These are phyloP conservation scores for Podaxis sp. DNA, from an alignment of 768 basidiomycete genomes.

Conservation along the genomic window DNA sequence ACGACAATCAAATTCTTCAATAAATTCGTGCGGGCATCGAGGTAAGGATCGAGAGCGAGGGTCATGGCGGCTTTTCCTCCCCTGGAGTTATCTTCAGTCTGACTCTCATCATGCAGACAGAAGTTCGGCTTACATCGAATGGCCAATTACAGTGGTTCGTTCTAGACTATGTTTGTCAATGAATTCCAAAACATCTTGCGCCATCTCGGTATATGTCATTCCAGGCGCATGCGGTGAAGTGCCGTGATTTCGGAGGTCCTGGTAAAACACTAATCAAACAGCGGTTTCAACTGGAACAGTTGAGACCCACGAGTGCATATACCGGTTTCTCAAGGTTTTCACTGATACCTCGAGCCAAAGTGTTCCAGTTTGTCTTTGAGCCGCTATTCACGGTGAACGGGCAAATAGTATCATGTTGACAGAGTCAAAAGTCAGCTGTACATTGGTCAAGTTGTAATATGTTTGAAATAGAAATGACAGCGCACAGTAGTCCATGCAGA, in stretches of 20 bases:
- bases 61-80: conserved; percentile 86
- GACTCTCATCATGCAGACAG: conserved; percentile 9
- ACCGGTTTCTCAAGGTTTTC: conserved; percentile 62
- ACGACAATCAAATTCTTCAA: conserved; percentile 67
- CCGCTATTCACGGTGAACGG: conserved; percentile 48
- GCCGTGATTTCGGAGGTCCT: conserved; percentile 85
- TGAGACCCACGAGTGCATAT: conserved; percentile 56
- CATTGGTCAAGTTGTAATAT: conserved; percentile 8
- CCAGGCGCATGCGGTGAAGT: conserved; percentile 70
- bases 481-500: conserved; percentile 66
- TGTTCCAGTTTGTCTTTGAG: conserved; percentile 88
- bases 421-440: not conserved
- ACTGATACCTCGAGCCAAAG: conserved; percentile 72
- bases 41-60: conserved; percentile 49
- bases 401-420: not conserved
- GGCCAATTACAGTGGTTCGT: conserved; percentile 79
- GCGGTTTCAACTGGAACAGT: not conserved
- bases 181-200: conserved; percentile 72
- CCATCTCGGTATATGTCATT: conserved; percentile 81
- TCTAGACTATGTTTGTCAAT: conserved; percentile 52
- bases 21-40: conserved; percentile 37
- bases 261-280: not conserved
- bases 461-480: not conserved
- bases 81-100: conserved; percentile 40
- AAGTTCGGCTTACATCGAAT: conserved; percentile 72